Evolutionary conservation across 345 rosid species (phyloP).

Genomic region (Ricinus communis): DNA sequence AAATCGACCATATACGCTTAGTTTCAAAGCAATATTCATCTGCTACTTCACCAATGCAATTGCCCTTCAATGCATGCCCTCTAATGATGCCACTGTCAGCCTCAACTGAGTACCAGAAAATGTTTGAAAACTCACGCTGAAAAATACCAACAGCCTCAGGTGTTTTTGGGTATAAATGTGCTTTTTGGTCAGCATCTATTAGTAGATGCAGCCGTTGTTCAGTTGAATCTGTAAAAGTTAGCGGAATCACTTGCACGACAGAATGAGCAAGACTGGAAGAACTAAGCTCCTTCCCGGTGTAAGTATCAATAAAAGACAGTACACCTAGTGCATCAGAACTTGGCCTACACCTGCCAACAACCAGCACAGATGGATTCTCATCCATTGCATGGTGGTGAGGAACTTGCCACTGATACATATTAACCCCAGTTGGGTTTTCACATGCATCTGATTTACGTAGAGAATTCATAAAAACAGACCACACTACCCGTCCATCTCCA

Average conservation of each 20-base stretch:
- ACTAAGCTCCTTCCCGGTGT: constrained; percentile 73
- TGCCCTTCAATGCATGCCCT: constrained; percentile 73
- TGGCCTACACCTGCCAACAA: constrained; percentile 69
- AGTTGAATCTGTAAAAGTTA: constrained; percentile 78
- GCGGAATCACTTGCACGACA: constrained; percentile 74
- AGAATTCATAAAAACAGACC: constrained; percentile 76
- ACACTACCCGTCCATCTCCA: constrained; percentile 91
- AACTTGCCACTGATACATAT: constrained; percentile 84
- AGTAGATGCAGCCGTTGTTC: constrained; percentile 91
- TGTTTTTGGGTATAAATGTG: constrained; percentile 83
- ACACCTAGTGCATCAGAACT: constrained; percentile 61
- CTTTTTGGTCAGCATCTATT: constrained; percentile 56
- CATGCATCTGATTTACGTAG: constrained; percentile 62
- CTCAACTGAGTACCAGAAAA: constrained; percentile 89
- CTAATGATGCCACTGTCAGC: constrained; percentile 62
- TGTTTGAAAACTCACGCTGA: constrained; percentile 62
- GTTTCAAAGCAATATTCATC: constrained; percentile 82
- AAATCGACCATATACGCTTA: constrained; percentile 81
- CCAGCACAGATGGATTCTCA: constrained; percentile 85
- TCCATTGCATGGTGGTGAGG: constrained; percentile 99
- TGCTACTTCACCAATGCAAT: constrained; percentile 48
- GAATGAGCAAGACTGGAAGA: constrained; percentile 63
- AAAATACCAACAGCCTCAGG: constrained; percentile 68
- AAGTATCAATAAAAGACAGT: constrained; percentile 82
- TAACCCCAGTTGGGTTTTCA: constrained; percentile 54